A percentile compares a stretch with the other conserved stretches of the same genome.
phyloP scores from a whole-genome alignment of 257 asterid genomes.

The Forsythia viridissima region DNA sequence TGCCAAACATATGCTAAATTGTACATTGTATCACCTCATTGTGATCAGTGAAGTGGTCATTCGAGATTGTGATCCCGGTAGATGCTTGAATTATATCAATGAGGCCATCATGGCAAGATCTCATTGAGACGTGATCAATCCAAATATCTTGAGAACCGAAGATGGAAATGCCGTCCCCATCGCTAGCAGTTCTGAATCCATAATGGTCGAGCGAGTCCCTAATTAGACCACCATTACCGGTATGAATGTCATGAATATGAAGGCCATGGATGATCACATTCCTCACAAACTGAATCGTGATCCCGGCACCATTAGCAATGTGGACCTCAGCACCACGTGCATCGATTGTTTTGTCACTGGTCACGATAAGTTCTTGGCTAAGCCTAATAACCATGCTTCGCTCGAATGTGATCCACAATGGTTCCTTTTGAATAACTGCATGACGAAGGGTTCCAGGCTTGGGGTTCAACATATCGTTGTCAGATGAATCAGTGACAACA shows the following conservation, averaged over 20 bases:
- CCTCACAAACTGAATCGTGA: slow-evolving; percentile 57
- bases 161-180: slow-evolving; percentile 84
- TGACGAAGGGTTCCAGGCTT: slow-evolving; percentile 84
- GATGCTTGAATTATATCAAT: slow-evolving; percentile 69
- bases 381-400: slow-evolving; percentile 59
- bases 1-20: no score
- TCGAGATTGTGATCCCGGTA: slow-evolving; percentile 74
- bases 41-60: slow-evolving; percentile 83
- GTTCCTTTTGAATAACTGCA: slow-evolving; percentile 72
- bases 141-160: slow-evolving; percentile 67
- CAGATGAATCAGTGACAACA: slow-evolving; percentile 65
- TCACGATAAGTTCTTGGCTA: slow-evolving; percentile 56
- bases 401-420: slow-evolving; percentile 75
- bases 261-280: slow-evolving; percentile 77
- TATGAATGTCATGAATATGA: slow-evolving; percentile 43
- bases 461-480: slow-evolving; percentile 47
- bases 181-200: slow-evolving; percentile 60
- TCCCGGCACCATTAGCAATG: slow-evolving; percentile 74
- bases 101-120: slow-evolving; percentile 55
- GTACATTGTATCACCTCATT: slow-evolving; percentile 45
- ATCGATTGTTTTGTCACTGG: slow-evolving; percentile 80
- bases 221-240: slow-evolving; percentile 55
- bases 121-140: slow-evolving; percentile 91
- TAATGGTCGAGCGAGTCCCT: slow-evolving; percentile 57
- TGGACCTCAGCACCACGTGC: slow-evolving; percentile 68